A percentile compares a stretch with the other conserved stretches of the same genome.
Evolutionary conservation across 2,329 filamentous ascomycete genomes (phyloP).

Genomic region (Harringtonia lauricola): DNA sequence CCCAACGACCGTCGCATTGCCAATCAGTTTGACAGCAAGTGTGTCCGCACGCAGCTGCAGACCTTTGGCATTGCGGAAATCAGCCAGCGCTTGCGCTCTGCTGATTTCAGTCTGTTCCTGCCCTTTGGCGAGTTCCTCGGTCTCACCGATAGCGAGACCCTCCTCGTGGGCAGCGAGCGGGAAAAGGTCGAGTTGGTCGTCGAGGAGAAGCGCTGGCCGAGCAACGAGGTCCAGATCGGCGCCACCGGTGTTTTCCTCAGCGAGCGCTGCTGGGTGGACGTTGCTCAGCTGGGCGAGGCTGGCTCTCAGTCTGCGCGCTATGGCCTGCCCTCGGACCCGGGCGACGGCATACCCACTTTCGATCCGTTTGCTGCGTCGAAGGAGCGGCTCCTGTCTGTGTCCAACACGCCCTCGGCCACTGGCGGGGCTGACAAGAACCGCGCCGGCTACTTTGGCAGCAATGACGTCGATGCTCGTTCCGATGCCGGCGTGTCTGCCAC

Average conservation of each 20-base stretch:
- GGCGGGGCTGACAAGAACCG: conserved; percentile 66
- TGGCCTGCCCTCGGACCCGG: conserved; percentile 45
- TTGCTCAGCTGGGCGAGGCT: conserved; percentile 63
- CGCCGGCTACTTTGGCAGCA: conserved; percentile 68
- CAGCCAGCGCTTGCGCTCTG: conserved; percentile 81
- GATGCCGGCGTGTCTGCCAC: conserved; percentile 89
- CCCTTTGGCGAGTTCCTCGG: conserved; percentile 94
- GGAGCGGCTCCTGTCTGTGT: conserved; percentile 43
- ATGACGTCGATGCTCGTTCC: conserved; percentile 74
- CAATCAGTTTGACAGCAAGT: conserved; percentile 98
- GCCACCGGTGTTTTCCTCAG: conserved; percentile 92
- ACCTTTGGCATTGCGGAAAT: conserved; percentile 96
- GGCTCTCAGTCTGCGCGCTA: conserved; percentile 42
- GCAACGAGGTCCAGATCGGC: conserved; percentile 81
- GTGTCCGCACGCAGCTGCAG: conserved; percentile 86
- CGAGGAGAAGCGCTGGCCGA: conserved; percentile 84
- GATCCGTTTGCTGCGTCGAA: conserved; percentile 52
- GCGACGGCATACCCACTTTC: conserved; percentile 49
- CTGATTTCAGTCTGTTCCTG: conserved; percentile 91
- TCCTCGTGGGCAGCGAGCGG: conserved; percentile 81
- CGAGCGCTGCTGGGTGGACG: conserved; percentile 88
- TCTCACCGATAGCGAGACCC: conserved; percentile 70
- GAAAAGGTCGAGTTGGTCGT: conserved; percentile 89
- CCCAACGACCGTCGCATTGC: conserved; percentile 94
- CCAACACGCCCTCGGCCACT: conserved; percentile 36